Evolutionary conservation across 192 early-diverging fungal species (phyloP), one percentile per base, ranked within the genome.

Genomic region (Funneliformis geosporum): DNA sequence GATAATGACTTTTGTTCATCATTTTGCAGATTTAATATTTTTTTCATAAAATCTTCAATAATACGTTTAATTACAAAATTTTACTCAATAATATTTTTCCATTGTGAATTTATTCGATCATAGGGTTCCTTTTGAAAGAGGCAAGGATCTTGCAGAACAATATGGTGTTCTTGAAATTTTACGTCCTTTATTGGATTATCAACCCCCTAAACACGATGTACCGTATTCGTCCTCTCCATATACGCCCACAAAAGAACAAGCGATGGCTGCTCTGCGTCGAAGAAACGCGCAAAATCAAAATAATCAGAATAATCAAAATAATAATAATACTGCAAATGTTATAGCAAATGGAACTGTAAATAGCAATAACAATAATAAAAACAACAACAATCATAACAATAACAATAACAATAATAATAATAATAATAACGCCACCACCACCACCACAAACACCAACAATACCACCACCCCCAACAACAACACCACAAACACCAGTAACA

Each of bases 81-180:
- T 3, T 55, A 6, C 16, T 18, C 28, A 7, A 8, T 64, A 5
- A 66, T 33, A 44, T 69, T 33, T 38, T 12, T 11, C 21, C 33
- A 42, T 28, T 12, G 11, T 60, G 27, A 40, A 28, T 60, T 16
- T 74, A 18, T 38, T 5, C 66, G 43, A 47, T 16, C 40, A 46
- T 60, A 95, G 95, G 95, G 89, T 99, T 27, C 98, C 98, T 6
- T 94, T 93, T 82, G 87, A 90, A 70, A 87, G 91, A 18, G 95
- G 94, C n/a, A 91, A 94, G 39, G 90, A 94, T 78, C 83, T 99
- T 0, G 95, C 96, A 25, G 80, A 88, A 72, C 91, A 94, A 59
- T 98, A 94, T 83, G 86, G 86, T 14, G 95, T 97, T 5, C 88
- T 91, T 62, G 84, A 87, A 3, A 78, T 89, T 25, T 83, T 99